Evolutionary conservation across 2,329 filamentous ascomycete genomes (phyloP).

Genomic region (Aspergillus uvarum): DNA sequence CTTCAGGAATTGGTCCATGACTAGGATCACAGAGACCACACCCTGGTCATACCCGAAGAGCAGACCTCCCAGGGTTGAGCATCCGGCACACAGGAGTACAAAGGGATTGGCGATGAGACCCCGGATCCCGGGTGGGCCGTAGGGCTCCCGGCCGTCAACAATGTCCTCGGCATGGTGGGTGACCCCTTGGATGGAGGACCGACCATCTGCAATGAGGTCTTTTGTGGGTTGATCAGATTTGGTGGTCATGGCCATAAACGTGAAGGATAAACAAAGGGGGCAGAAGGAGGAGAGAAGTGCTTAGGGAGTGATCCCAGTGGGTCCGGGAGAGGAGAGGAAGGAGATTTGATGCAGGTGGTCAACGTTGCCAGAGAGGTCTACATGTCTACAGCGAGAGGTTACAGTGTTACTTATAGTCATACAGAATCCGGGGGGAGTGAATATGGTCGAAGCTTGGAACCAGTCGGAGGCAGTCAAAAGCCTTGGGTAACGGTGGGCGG

Average conservation of each 20-base stretch:
- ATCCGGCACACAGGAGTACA: slow-evolving; percentile 53
- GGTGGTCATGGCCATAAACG: slow-evolving; percentile 20
- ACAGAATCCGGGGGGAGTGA: background rate
- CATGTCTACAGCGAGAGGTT: background rate
- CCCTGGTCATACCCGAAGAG: slow-evolving; percentile 53
- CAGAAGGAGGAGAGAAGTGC: background rate
- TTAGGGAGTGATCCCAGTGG: background rate
- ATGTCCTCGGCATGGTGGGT: slow-evolving; percentile 37
- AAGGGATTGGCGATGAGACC: slow-evolving; percentile 52
- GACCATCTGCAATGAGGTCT: slow-evolving; percentile 18
- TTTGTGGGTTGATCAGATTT: slow-evolving; percentile 18
- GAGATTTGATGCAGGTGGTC: background rate
- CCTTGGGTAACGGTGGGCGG: slow-evolving; percentile 5
- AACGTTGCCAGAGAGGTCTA: background rate
- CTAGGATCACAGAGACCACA: slow-evolving; percentile 48
- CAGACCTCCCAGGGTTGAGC: slow-evolving; percentile 52
- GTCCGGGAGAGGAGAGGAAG: background rate
- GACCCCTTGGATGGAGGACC: slow-evolving; percentile 26
- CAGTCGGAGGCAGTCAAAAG: slow-evolving; percentile 6
- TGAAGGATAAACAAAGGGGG: background rate
- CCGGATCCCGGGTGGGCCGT: slow-evolving; percentile 42
- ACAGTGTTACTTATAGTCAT: background rate
- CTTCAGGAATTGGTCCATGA: slow-evolving; percentile 54
- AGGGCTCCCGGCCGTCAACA: slow-evolving; percentile 31
- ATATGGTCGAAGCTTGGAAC: background rate